Percentiles rank a stretch among this genome's conserved stretches.
Evolutionary conservation across 1,284 basidiomycete genomes (phyloP).

Genomic region (Hypsizygus ulmarius): DNA sequence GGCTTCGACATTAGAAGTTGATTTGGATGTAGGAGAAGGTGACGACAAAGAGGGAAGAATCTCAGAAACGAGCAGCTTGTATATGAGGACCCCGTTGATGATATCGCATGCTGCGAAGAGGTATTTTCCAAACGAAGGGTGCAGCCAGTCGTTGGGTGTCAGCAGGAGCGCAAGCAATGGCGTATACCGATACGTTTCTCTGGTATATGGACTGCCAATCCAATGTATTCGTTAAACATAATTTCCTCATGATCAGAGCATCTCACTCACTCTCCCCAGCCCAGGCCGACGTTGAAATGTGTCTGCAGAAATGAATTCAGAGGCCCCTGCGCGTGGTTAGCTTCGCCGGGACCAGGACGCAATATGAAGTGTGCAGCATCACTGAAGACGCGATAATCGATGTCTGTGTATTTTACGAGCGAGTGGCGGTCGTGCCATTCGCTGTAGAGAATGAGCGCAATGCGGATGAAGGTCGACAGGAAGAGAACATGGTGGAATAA

Average conservation of each 20-base stretch:
- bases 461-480: constrained; percentile 58
- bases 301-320: constrained; percentile 35
- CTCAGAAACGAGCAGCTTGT: constrained; percentile 58
- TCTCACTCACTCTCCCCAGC: constrained; percentile 63
- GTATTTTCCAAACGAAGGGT: constrained; percentile 87
- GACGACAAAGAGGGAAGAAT: constrained; percentile 35
- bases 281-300: constrained; percentile 22
- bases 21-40: background rate
- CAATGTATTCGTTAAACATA: background rate
- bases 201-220: constrained; percentile 78
- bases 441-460: constrained; percentile 78
- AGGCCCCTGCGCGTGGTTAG: constrained; percentile 61
- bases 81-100: constrained; percentile 77
- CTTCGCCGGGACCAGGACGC: constrained; percentile 37
- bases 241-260: background rate
- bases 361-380: constrained; percentile 81
- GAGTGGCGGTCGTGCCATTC: constrained; percentile 85
- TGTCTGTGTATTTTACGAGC: constrained; percentile 92
- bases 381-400: constrained; percentile 95
- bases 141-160: constrained; percentile 76
- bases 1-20: background rate
- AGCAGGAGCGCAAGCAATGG: constrained; percentile 86
- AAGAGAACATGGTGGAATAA: constrained; percentile 37
- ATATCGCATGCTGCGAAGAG: constrained; percentile 88
- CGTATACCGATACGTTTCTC: constrained; percentile 96